These are phyloP conservation scores for Aspergillus quadricinctus DNA, from an alignment of 2,329 filamentous ascomycete species.

Conservation along the genomic window DNA sequence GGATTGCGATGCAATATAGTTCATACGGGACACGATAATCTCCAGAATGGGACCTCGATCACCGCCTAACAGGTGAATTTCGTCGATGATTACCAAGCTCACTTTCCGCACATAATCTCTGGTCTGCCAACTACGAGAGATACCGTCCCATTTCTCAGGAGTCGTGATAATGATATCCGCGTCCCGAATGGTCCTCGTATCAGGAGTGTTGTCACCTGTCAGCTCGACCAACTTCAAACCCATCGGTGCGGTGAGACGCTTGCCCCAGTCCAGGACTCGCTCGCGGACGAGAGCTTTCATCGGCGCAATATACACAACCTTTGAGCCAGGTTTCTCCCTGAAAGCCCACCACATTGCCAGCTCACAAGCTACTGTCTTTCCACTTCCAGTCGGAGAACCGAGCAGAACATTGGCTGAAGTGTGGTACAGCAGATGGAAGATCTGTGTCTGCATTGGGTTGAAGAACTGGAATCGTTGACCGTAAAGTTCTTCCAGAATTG, in stretches of 20 bases:
- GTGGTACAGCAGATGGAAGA: constrained; percentile 95
- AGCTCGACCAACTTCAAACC: constrained; percentile 89
- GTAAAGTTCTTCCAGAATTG: constrained; percentile 82
- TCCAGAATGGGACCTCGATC: constrained; percentile 96
- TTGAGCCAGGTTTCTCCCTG: constrained; percentile 85
- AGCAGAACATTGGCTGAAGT: constrained; percentile 87
- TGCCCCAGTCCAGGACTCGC: constrained; percentile 90
- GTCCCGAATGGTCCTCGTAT: constrained; percentile 90
- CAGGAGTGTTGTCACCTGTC: constrained; percentile 96
- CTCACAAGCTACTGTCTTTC: constrained; percentile 94
- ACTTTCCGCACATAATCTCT: constrained; percentile 94
- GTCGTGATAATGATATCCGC: constrained; percentile 98
- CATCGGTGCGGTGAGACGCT: constrained; percentile 73
- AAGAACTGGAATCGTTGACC: constrained; percentile 87
- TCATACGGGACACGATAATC: constrained; percentile 92
- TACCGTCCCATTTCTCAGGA: constrained; percentile 99
- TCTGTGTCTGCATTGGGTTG: constrained; percentile 99
- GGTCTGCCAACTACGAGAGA: constrained; percentile 97
- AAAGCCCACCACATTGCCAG: constrained; percentile 99
- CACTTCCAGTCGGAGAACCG: constrained; percentile 93
- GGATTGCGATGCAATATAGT: constrained; percentile 94
- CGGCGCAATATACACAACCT: constrained; percentile 97
- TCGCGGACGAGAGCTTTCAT: constrained; percentile 99
- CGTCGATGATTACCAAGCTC: constrained; percentile 94
- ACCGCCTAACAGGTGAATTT: constrained; percentile 94